Percentiles rank a stretch among this genome's conserved stretches.
Conservation (phyloP, 306 rosid species). For the Cicer arietinum region DNA sequence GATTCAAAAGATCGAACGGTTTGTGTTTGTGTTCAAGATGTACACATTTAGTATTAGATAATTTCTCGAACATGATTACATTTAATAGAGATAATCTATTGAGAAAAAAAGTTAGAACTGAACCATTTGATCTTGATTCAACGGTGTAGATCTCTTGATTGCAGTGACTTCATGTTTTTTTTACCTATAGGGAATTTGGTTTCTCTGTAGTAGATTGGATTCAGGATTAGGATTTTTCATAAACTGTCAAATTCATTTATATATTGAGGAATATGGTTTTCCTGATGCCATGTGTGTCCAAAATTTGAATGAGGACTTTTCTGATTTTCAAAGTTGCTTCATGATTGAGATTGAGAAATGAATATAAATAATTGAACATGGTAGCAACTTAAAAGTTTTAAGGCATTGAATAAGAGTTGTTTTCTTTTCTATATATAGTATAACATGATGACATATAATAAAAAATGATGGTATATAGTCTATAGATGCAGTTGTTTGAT, state of each 20-base stretch:
- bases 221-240: not conserved
- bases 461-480: too few species aligned
- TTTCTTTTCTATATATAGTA: not conserved
- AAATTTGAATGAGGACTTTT: not conserved
- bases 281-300: too few species aligned
- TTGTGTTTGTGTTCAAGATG: too few species aligned
- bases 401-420: too few species aligned
- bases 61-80: too few species aligned
- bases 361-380: too few species aligned
- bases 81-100: too few species aligned
- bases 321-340: constrained; percentile 10
- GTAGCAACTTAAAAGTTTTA: too few species aligned
- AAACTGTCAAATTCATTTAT: not conserved
- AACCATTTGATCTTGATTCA: not conserved
- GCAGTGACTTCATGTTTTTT: not conserved
- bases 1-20: too few species aligned
- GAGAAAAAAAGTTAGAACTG: too few species aligned
- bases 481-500: not conserved
- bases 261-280: not conserved
- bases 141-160: not conserved
- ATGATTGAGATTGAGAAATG: too few species aligned
- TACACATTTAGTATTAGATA: too few species aligned
- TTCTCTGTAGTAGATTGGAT: not conserved
- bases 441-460: not conserved
- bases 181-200: not conserved